These are phyloP conservation scores for Mortierella sp. DNA, from an alignment of 371 early-diverging fungal genomes.

Conservation along the genomic window DNA sequence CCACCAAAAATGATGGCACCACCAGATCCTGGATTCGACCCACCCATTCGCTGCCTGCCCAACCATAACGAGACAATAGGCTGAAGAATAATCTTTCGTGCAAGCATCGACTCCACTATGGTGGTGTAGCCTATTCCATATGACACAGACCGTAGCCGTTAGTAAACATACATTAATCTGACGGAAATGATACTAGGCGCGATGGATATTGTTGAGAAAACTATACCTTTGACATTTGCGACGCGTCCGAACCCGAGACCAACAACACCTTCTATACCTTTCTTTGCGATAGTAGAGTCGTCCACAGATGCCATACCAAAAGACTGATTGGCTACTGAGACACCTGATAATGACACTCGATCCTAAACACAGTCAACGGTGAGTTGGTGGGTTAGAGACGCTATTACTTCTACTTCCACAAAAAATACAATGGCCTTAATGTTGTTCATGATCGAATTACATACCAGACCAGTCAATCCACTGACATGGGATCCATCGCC, in stretches of 20 bases:
- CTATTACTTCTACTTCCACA: background rate
- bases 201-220: background rate
- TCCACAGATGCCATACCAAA: conserved; percentile 45
- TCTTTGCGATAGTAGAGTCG: conserved; percentile 47
- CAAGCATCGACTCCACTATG: conserved; percentile 32
- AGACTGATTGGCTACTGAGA: conserved; percentile 38
- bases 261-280: conserved; percentile 52
- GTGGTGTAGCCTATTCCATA: conserved; percentile 30
- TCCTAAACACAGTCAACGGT: conserved; percentile 20
- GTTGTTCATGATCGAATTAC: background rate
- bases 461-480: conserved; percentile 39
- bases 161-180: background rate
- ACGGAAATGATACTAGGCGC: background rate
- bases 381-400: background rate
- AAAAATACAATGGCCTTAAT: background rate
- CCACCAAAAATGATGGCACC: conserved; percentile 94
- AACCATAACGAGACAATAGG: conserved; percentile 55
- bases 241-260: conserved; percentile 46
- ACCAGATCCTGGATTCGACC: conserved; percentile 63
- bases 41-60: conserved; percentile 48
- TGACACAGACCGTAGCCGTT: background rate
- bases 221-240: conserved; percentile 35
- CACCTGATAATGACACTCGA: conserved; percentile 19
- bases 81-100: conserved; percentile 38
- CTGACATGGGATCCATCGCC: conserved; percentile 50